phyloP scores from a whole-genome alignment of 1,139 yeast species.

The Blastobotrys raffinosifermentans region DNA sequence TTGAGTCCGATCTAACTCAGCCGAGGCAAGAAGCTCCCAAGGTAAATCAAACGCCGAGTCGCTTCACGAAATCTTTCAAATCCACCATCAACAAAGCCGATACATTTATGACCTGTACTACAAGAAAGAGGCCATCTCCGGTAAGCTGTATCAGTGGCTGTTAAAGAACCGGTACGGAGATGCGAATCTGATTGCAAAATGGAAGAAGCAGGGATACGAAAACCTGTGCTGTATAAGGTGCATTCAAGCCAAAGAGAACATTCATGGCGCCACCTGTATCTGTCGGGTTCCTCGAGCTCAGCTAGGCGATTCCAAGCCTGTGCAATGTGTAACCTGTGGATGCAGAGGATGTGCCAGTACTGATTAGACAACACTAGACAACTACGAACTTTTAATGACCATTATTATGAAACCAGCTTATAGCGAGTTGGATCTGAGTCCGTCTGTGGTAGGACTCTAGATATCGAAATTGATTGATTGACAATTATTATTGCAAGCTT shows the following conservation, averaged over 20 bases:
- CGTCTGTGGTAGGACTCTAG: too few species aligned
- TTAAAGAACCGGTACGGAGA: constrained; percentile 64
- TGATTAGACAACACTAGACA: too few species aligned
- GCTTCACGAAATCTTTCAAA: constrained; percentile 66
- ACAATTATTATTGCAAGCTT: too few species aligned
- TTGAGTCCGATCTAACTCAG: constrained; percentile 11
- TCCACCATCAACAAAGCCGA: constrained; percentile 70
- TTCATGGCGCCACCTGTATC: constrained; percentile 66
- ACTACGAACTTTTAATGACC: too few species aligned
- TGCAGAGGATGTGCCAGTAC: constrained; percentile 83
- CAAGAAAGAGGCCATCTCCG: constrained; percentile 59
- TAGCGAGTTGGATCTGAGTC: too few species aligned
- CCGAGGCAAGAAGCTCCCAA: constrained; percentile 26
- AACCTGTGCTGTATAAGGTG: constrained; percentile 79
- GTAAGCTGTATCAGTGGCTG: constrained; percentile 72
- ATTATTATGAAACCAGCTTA: too few species aligned
- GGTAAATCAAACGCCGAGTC: constrained; percentile 44
- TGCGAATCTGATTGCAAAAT: constrained; percentile 70
- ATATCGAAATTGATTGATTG: too few species aligned
- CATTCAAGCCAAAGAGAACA: constrained; percentile 58
- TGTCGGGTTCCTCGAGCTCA: constrained; percentile 75
- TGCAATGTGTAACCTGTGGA: constrained; percentile 81
- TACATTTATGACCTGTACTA: constrained; percentile 72
- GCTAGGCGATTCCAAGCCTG: constrained; percentile 30
- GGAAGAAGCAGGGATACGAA: constrained; percentile 91